Conservation (phyloP, 306 rosid genomes). For the Echinosophora koreensis region DNA sequence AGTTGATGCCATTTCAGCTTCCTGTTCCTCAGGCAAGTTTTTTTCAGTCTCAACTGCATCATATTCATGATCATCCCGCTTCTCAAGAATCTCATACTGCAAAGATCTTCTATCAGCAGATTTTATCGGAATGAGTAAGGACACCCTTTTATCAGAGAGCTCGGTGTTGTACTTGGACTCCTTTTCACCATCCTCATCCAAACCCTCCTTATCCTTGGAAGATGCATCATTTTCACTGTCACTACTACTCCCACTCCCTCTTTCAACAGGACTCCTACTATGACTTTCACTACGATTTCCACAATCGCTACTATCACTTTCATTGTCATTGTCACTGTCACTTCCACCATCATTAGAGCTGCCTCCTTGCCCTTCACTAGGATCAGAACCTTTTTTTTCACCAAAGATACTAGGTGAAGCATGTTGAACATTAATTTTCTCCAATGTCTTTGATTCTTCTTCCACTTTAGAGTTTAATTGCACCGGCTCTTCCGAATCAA, state of each 20-base stretch:
- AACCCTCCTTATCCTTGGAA: conserved; percentile 78
- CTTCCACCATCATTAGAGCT: conserved; percentile 87
- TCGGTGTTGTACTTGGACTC: conserved; percentile 67
- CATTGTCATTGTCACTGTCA: conserved; percentile 78
- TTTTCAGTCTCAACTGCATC: conserved; percentile 81
- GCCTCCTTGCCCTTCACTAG: conserved; percentile 73
- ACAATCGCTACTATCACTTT: no score
- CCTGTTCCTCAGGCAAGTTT: conserved; percentile 64
- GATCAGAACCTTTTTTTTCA: conserved; percentile 72
- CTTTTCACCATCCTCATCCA: conserved; percentile 95
- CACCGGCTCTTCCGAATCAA: conserved; percentile 58
- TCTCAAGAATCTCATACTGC: conserved; percentile 64
- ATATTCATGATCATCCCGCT: conserved; percentile 69
- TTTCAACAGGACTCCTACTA: conserved; percentile 80
- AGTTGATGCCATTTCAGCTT: conserved; percentile 52
- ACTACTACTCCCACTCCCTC: conserved; percentile 84
- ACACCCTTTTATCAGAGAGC: conserved; percentile 57
- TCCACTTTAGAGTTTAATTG: conserved; percentile 56
- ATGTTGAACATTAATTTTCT: conserved; percentile 58
- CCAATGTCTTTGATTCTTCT: conserved; percentile 61
- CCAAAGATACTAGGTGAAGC: conserved; percentile 66
- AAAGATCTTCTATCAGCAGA: conserved; percentile 63
- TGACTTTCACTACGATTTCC: no score
- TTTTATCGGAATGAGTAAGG: conserved; percentile 59
- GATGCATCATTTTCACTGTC: conserved; percentile 95